A percentile compares a stretch with the other conserved stretches of the same genome.
Conservation (phyloP, 2,329 filamentous ascomycete species). For the Chaetoscypha palmicola region DNA sequence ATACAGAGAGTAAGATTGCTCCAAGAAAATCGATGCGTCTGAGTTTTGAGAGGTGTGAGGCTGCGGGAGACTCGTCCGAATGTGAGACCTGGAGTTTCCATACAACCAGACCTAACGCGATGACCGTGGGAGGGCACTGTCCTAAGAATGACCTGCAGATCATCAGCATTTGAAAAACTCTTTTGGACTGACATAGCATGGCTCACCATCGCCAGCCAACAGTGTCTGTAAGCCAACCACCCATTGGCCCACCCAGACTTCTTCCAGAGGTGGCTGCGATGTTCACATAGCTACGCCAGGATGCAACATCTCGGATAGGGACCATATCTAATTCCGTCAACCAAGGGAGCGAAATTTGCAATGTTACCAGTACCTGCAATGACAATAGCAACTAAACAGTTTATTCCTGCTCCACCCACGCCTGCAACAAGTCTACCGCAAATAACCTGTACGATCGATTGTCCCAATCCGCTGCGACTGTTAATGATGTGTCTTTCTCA, state of each 20-base stretch:
- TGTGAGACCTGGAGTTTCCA: conserved; percentile 15
- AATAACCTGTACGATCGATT: conserved; percentile 42
- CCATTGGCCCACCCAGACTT: conserved; percentile 45
- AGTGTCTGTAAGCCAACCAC: conserved; percentile 45
- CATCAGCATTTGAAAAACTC: too few species aligned
- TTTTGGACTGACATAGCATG: neutral
- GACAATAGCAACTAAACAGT: conserved; percentile 43
- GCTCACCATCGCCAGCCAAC: conserved; percentile 49
- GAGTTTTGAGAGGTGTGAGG: conserved; percentile 29
- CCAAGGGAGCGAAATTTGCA: too few species aligned
- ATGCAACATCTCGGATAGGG: conserved; percentile 44
- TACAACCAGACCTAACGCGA: conserved; percentile 40
- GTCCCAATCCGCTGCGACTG: conserved; percentile 38
- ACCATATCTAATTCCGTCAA: conserved; percentile 45
- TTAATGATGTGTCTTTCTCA: too few species aligned
- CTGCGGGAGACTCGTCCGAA: conserved; percentile 13
- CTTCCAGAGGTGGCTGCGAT: conserved; percentile 44
- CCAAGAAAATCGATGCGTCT: conserved; percentile 53
- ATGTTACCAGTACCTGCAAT: conserved; percentile 46
- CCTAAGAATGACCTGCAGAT: conserved; percentile 48
- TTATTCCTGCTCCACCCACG: conserved; percentile 45
- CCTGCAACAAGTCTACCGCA: conserved; percentile 46
- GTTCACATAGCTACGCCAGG: conserved; percentile 48
- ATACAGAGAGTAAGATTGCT: conserved; percentile 37
- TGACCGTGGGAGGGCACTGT: conserved; percentile 47